Percentiles rank a stretch among this genome's conserved stretches.
Evolutionary conservation across 352 stramenopile genomes (phyloP).

Genomic region (Phytophthora melonis): DNA sequence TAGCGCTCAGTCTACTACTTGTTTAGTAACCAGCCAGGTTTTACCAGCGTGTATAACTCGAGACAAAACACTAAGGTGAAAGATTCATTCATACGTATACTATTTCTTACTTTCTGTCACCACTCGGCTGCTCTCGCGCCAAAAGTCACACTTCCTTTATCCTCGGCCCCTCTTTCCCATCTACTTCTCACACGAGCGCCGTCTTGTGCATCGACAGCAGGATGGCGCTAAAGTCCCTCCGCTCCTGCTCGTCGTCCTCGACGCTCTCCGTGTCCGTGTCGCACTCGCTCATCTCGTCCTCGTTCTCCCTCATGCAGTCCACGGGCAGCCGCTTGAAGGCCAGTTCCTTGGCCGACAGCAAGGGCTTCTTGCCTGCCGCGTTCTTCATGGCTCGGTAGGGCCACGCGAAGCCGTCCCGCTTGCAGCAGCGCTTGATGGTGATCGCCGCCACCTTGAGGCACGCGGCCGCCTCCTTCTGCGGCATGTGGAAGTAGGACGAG

Average conservation of each 20-base stretch:
- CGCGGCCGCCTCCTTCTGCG: slow-evolving; percentile 48
- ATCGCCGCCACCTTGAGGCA: slow-evolving; percentile 44
- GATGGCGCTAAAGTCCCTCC: slow-evolving; percentile 16
- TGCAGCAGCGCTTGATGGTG: slow-evolving; percentile 55
- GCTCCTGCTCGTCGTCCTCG: slow-evolving; percentile 14
- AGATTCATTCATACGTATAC: too few species aligned
- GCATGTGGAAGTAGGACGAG: slow-evolving; percentile 48
- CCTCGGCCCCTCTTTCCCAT: not conserved
- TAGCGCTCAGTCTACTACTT: too few species aligned
- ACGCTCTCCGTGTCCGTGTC: slow-evolving; percentile 35
- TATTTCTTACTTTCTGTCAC: too few species aligned
- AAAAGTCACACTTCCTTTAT: too few species aligned
- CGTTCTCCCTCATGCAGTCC: slow-evolving; percentile 28
- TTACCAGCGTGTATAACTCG: too few species aligned
- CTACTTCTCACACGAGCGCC: not conserved
- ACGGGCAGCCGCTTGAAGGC: slow-evolving; percentile 34
- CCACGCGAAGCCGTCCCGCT: slow-evolving; percentile 41
- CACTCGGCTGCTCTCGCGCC: too few species aligned
- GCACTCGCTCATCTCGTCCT: slow-evolving; percentile 4
- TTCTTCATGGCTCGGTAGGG: slow-evolving; percentile 48
- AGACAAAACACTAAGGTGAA: too few species aligned
- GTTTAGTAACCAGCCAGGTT: too few species aligned
- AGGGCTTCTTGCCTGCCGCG: not conserved
- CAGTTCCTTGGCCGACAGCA: slow-evolving; percentile 1
- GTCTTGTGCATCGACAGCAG: slow-evolving; percentile 18